Evolutionary conservation across 1,139 yeast species (phyloP), one percentile per base, ranked within the genome.

Genomic region (Sugiyamaella neomexicana): DNA sequence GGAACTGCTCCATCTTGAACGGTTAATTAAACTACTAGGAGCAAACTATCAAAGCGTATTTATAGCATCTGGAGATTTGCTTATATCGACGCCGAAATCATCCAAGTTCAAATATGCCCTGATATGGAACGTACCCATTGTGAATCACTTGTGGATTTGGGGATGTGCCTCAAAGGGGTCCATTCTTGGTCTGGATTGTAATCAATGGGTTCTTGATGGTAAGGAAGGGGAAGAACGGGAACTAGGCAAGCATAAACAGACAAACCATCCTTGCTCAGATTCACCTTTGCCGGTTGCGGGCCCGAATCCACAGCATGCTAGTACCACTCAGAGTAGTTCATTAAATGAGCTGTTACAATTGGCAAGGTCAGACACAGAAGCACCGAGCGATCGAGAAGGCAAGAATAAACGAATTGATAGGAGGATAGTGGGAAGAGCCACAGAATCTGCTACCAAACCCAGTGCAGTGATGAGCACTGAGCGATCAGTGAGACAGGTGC

Each of bases 1-100:
- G 15, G 97, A 91, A 67, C 73, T 85, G 29, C 72, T 89, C 42
- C 98, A 91, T 70, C 64, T 89, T 8, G 82, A 80, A 15, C 85
- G 86, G 63, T 73, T 91, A 50, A 74, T 89, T 10, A 65, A 72
- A 37, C 58, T 69, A 61, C 66, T 63, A 45, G 79, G 70, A 75
- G 88, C 67, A 69, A 75, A 52, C 71, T 79, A 58, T 71, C 79
- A 59, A 79, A 80, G 64, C 2, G 75, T 79, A 2, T 73, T 90
- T 54, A 80, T 81, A 6, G 69, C 78, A 16, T 72, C 77, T 9
- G 75, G 89, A 39, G 90, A 88, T 65, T 62, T 89, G 15, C 71
- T 90, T 36, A 69, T 90, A 2, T 77, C 89, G 1, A 83, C 85
- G 61, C 74, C 86, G 63, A 65, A 75, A 0, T 64, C 77, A 55